A percentile compares a stretch with the other conserved stretches of the same genome.
Evolutionary conservation across 768 basidiomycete species (phyloP).

Genomic region (Lactarius akahatsu): DNA sequence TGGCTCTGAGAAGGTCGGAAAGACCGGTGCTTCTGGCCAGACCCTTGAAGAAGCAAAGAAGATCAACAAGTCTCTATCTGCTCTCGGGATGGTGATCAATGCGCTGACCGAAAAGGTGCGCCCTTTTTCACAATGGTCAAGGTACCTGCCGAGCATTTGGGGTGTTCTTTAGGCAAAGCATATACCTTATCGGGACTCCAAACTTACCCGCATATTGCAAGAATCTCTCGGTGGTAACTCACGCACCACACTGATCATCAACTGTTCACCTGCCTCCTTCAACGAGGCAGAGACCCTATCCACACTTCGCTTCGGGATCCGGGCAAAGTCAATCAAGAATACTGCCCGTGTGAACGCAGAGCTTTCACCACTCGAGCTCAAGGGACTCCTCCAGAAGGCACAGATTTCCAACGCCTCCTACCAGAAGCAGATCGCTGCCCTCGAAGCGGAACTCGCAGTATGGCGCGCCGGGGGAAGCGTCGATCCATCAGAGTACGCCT

Average conservation of each 20-base stretch:
- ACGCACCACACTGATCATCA: slow-evolving; percentile 96
- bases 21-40: slow-evolving; percentile 98
- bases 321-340: slow-evolving; percentile 99
- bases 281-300: slow-evolving; percentile 96
- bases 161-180: slow-evolving; percentile 73
- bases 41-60: slow-evolving; percentile 99
- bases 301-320: slow-evolving; percentile 98
- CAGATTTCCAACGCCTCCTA: slow-evolving; percentile 81
- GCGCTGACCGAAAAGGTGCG: slow-evolving; percentile 94
- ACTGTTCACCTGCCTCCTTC: slow-evolving; percentile 96
- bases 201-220: slow-evolving; percentile 98
- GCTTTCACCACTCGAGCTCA: slow-evolving; percentile 93
- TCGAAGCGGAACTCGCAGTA: slow-evolving; percentile 86
- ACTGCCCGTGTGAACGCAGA: slow-evolving; percentile 98
- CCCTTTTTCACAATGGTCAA: slow-evolving; percentile 77
- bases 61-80: slow-evolving; percentile 98
- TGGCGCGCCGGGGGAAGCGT: slow-evolving; percentile 90
- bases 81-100: slow-evolving; percentile 99
- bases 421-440: slow-evolving; percentile 80
- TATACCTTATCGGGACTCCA: slow-evolving; percentile 98
- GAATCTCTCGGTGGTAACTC: slow-evolving; percentile 96
- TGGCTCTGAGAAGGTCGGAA: slow-evolving; percentile 98
- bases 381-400: slow-evolving; percentile 85
- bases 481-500: slow-evolving; percentile 78
- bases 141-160: slow-evolving; percentile 91